Base-by-base conservation (phyloP, 1,284 basidiomycete species). In the Irpex lacteus region DNA sequence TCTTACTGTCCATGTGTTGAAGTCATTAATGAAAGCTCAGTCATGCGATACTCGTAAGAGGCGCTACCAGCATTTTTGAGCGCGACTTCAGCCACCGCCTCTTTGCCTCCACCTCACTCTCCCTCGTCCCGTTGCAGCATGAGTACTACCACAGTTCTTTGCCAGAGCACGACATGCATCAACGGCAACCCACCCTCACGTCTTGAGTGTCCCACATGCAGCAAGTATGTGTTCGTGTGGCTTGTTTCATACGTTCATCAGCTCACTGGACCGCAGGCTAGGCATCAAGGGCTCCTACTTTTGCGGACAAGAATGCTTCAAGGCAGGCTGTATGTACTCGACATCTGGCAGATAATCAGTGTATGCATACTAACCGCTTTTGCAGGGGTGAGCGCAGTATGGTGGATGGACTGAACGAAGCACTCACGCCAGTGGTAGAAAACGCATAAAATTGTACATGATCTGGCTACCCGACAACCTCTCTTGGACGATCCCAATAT, bases 281-380 rank as follows among this genome's bases (percentile, higher is more conserved):
- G 91, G 90, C 59, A 90, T 94, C 70, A 82, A 83, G 64, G 91
- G 91, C 13, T 94, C 91, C 36, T 91, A 90, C 74, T 95, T 93
- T 76, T 95, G 92, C 67, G 85, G 86, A 13, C 92, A 95, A 73
- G 89, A 91, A 64, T 95, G 92, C 78, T 94, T 95, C 83, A 95
- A 94, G 74, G 81, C 86, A 57, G 87, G 84, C 73, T 94, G 92
- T 93, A 74, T 80, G 90, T 81, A 21, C 19, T 6, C 18, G 36
- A 52, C 63, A 56, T n/a, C 54, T 63, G 37, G 61, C 52, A 52
- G 57, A 60, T 60, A 26, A 32, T 18, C 40, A 38, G 37, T 7
- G 32, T 11, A 18, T 37, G 47, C 11, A n/a, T 26, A n/a, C 61
- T 60, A 18, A 64, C 49, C 5, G 4, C 13, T 61, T 60, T 40